Evolutionary conservation across 1,284 basidiomycete genomes (phyloP), one percentile per base, ranked within the genome.

Genomic region (Xerocomus minutiporus): DNA sequence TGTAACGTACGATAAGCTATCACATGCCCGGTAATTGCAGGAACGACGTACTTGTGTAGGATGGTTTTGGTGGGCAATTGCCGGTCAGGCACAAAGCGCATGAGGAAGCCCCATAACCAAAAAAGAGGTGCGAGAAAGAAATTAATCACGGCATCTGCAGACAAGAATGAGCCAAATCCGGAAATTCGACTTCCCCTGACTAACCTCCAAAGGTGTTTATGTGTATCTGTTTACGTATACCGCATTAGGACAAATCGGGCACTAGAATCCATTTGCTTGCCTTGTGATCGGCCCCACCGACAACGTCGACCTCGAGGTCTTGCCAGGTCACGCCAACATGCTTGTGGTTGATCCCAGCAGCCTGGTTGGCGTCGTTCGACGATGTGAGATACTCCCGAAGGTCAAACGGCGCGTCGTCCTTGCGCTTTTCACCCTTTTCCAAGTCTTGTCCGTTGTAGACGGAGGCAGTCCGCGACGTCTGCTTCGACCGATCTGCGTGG

Each of bases 321-420:
- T 89, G 79, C 86, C 89, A 93, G 25, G 82, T 81, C 29, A 92
- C 88, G 35, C 90, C 90, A 35, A 93, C 87, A 57, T 85, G 82
- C 74, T 95, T 95, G 69, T 86, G 84, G 61, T 83, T 82, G 62
- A 93, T 87, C 5, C 89, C 90, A 6, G 86, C 84, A 28, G 74
- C 68, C 55, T 91, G 83, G 52, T 80, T 75, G 6, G 80, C 80
- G 55, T 86, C 80, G 59, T 85, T 84, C 28, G 80, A 83, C 2
- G 82, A 81, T 8, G 80, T 76, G 15, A 96, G 77, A 61, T 90
- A 93, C 49, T 87, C 87, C 31, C 82, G 79, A 8, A 95, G 77
- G 67, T 91, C 81, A 62, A 91, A 92, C 35, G 63, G 75, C 23
- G 60, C 60, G 8, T 69, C 61, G 13, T 48, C 59, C 9, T 66